A percentile compares a stretch with the other conserved stretches of the same genome.
phyloP scores from a whole-genome alignment of 192 early-diverging fungal genomes.

The Obelidium mucronatum region DNA sequence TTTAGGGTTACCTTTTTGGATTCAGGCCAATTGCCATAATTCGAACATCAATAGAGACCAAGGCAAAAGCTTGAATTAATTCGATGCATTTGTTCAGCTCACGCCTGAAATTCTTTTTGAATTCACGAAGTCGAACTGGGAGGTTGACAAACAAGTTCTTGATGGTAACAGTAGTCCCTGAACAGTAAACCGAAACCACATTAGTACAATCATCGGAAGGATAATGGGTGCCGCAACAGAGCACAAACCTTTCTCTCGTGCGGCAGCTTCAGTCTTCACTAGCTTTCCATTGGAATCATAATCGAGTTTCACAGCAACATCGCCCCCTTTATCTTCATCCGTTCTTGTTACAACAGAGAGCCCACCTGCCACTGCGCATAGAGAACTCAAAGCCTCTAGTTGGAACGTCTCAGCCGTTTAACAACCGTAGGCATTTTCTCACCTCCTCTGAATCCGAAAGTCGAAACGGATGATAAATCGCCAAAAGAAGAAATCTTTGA shows the following conservation, averaged over 20 bases:
- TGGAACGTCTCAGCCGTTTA: slow-evolving; percentile 23
- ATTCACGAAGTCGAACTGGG: slow-evolving; percentile 87
- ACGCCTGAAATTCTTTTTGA: slow-evolving; percentile 80
- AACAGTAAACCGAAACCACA: background rate
- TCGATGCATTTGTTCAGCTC: slow-evolving; percentile 82
- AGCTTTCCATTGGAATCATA: slow-evolving; percentile 74
- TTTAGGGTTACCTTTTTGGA: slow-evolving; percentile 61
- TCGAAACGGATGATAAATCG: slow-evolving; percentile 74
- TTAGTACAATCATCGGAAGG: background rate
- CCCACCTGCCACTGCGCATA: slow-evolving; percentile 78
- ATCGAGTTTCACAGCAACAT: slow-evolving; percentile 70
- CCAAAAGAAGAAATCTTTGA: slow-evolving; percentile 84
- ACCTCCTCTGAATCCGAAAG: slow-evolving; percentile 83
- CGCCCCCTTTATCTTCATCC: slow-evolving; percentile 43
- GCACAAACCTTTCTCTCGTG: slow-evolving; percentile 53
- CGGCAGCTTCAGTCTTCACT: slow-evolving; percentile 45
- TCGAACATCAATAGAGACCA: slow-evolving; percentile 74
- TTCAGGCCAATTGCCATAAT: slow-evolving; percentile 69
- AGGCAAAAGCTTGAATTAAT: slow-evolving; percentile 84
- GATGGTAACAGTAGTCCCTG: slow-evolving; percentile 84
- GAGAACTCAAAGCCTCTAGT: slow-evolving; percentile 91
- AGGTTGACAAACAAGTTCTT: slow-evolving; percentile 78
- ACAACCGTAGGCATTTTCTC: background rate
- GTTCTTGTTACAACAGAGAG: slow-evolving; percentile 62
- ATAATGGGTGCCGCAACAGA: no score